These are phyloP conservation scores for Wickerhamiella galacta DNA, from an alignment of 805 yeast species.

Conservation along the genomic window DNA sequence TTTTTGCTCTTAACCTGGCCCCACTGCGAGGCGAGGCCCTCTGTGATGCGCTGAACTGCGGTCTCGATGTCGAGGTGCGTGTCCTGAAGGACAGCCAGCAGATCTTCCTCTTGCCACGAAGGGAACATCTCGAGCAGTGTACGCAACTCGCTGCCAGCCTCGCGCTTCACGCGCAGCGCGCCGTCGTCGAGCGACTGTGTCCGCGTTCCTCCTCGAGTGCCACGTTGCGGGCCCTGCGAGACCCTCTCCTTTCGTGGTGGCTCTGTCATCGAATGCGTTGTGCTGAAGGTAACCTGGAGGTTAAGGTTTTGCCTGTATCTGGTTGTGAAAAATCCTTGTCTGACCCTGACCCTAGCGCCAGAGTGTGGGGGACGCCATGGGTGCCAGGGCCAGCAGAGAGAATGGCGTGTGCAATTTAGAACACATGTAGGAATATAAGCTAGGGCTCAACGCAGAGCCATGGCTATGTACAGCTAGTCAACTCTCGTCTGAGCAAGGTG, in stretches of 20 bases:
- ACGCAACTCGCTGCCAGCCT: slow-evolving; percentile 24
- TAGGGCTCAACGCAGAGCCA: too few relatives aligned
- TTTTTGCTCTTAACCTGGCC: slow-evolving; percentile 46
- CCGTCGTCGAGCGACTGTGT: slow-evolving; percentile 15
- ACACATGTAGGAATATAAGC: too few relatives aligned
- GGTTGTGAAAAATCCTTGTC: too few relatives aligned
- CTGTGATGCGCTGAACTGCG: slow-evolving; percentile 74
- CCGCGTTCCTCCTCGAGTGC: slow-evolving; percentile 4
- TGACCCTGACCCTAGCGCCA: too few relatives aligned
- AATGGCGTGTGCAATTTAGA: too few relatives aligned
- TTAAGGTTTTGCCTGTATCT: slow-evolving; percentile 4
- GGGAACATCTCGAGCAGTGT: slow-evolving; percentile 78
- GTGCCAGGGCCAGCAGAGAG: too few relatives aligned
- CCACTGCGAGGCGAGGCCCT: slow-evolving; percentile 85
- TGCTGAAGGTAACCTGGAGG: too few relatives aligned
- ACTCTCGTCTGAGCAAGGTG: too few relatives aligned
- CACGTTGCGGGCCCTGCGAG: too few relatives aligned
- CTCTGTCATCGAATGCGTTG: slow-evolving; percentile 4
- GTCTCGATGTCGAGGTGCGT: slow-evolving; percentile 53
- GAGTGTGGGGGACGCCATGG: too few relatives aligned
- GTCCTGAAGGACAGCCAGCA: slow-evolving; percentile 58
- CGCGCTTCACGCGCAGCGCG: slow-evolving; percentile 20
- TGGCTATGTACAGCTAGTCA: too few relatives aligned
- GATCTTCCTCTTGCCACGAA: slow-evolving; percentile 82
- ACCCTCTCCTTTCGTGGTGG: too few relatives aligned